Evolutionary conservation across 345 rosid species (phyloP).

Genomic region (Pseudoturritis turrita): DNA sequence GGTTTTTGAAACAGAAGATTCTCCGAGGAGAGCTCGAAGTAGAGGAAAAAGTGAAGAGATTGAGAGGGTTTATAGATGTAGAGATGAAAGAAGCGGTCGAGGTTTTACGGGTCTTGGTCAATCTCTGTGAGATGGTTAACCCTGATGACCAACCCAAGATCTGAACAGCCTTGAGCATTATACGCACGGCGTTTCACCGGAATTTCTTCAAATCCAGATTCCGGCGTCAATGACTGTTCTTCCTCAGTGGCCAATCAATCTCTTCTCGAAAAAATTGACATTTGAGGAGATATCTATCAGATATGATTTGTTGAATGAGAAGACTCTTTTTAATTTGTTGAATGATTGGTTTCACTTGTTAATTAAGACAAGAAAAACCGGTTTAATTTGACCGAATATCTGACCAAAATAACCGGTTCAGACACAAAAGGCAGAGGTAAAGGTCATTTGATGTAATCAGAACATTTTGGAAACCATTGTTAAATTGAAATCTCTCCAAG

Average conservation of each 20-base stretch:
- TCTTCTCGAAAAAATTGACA: not conserved
- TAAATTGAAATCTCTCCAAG: not conserved
- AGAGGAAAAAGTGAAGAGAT: slow-evolving; percentile 22
- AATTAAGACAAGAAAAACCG: not conserved
- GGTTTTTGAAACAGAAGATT: slow-evolving; percentile 20
- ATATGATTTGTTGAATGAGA: not conserved
- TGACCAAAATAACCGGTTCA: not conserved
- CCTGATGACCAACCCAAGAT: slow-evolving; percentile 54
- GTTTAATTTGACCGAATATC: not conserved
- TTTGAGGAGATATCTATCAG: slow-evolving; percentile 4
- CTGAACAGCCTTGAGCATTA: slow-evolving; percentile 75
- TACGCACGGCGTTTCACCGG: slow-evolving; percentile 8
- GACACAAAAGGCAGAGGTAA: not conserved
- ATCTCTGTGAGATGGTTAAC: slow-evolving; percentile 41
- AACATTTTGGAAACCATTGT: not conserved
- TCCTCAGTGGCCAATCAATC: not conserved
- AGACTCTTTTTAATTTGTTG: too few species aligned
- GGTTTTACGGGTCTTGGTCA: slow-evolving; percentile 44
- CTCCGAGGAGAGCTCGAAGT: slow-evolving; percentile 22
- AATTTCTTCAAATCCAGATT: not conserved
- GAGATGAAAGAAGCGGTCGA: slow-evolving; percentile 29
- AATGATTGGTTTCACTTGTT: not conserved
- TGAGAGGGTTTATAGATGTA: slow-evolving; percentile 28
- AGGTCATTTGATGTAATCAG: not conserved
- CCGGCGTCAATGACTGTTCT: slow-evolving; percentile 5